phyloP scores from a whole-genome alignment of 208 protist genomes.

The Balamuthia mandrillaris region DNA sequence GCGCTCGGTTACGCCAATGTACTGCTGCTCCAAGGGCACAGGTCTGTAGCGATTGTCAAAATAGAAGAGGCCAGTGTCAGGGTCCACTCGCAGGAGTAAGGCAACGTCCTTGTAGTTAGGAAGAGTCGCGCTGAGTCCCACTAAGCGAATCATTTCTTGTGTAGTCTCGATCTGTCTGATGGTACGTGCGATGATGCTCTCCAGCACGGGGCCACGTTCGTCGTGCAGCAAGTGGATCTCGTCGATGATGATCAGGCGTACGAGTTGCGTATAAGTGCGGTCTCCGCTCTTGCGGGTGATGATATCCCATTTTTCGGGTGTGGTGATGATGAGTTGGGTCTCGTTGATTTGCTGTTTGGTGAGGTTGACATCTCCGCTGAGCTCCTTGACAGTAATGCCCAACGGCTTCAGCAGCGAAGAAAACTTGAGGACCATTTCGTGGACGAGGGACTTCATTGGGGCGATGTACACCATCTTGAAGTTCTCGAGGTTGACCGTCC shows the following conservation, averaged over 20 bases:
- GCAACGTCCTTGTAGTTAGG: constrained; percentile 99
- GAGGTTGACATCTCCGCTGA: constrained; percentile 95
- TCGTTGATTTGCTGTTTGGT: constrained; percentile 92
- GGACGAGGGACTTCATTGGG: constrained; percentile 99
- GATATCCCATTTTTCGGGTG: constrained; percentile 99
- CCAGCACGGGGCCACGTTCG: constrained; percentile 96
- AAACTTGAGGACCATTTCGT: constrained; percentile 98
- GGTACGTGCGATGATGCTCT: constrained; percentile 96
- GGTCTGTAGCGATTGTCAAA: constrained; percentile 93
- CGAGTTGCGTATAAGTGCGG: constrained; percentile 71
- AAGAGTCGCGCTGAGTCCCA: constrained; percentile 98
- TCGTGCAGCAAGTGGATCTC: constrained; percentile 99
- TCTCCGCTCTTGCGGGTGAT: constrained; percentile 94
- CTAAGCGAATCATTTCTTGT: constrained; percentile 85
- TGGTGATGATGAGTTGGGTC: constrained; percentile 97
- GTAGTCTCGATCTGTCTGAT: constrained; percentile 75
- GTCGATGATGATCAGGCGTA: constrained; percentile 87
- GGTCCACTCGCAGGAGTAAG: constrained; percentile 92
- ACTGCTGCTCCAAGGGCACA: constrained; percentile 95
- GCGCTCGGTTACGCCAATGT: constrained; percentile 93
- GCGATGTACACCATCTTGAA: constrained; percentile 99
- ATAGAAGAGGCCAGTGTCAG: constrained; percentile 85
- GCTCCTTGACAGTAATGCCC: constrained; percentile 91
- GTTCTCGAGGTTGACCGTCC: constrained; percentile 50
- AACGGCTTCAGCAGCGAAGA: constrained; percentile 83